Conservation (phyloP, 371 early-diverging fungal species). For the Mortierella sp. region DNA sequence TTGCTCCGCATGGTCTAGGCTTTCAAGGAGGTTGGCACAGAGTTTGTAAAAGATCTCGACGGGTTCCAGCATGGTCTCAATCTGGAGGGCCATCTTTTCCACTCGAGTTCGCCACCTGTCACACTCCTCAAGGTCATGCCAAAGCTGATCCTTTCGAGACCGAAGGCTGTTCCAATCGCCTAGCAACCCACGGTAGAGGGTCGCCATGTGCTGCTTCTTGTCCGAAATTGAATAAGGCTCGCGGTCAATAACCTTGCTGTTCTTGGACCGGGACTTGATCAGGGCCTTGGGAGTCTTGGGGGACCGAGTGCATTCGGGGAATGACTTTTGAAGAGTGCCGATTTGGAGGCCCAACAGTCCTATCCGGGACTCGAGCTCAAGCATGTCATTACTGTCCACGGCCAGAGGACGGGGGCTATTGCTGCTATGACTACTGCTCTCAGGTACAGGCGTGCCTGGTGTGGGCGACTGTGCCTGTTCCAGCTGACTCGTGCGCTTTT, state of each 20-base stretch:
- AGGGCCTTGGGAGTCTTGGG: constrained; percentile 13
- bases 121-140: constrained; percentile 43
- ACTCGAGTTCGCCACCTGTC: constrained; percentile 43
- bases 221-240: constrained; percentile 36
- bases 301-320: constrained; percentile 38
- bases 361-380: constrained; percentile 44
- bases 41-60: constrained; percentile 44
- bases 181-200: constrained; percentile 25
- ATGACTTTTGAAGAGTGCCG: constrained; percentile 36
- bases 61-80: constrained; percentile 50
- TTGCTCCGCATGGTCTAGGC: constrained; percentile 21
- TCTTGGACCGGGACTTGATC: background rate
- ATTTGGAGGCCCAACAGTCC: constrained; percentile 35
- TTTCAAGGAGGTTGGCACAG: constrained; percentile 35
- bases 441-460: constrained; percentile 6
- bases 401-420: constrained; percentile 16
- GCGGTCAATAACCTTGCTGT: background rate
- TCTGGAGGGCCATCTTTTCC: constrained; percentile 48
- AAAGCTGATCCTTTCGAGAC: constrained; percentile 45
- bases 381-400: constrained; percentile 48
- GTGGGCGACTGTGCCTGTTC: background rate
- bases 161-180: constrained; percentile 24
- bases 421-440: constrained; percentile 9
- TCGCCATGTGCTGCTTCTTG: constrained; percentile 29
- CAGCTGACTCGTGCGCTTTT: constrained; percentile 18